Evolutionary conservation across 768 basidiomycete genomes (phyloP).

Genomic region (Lactarius hatsudake): DNA sequence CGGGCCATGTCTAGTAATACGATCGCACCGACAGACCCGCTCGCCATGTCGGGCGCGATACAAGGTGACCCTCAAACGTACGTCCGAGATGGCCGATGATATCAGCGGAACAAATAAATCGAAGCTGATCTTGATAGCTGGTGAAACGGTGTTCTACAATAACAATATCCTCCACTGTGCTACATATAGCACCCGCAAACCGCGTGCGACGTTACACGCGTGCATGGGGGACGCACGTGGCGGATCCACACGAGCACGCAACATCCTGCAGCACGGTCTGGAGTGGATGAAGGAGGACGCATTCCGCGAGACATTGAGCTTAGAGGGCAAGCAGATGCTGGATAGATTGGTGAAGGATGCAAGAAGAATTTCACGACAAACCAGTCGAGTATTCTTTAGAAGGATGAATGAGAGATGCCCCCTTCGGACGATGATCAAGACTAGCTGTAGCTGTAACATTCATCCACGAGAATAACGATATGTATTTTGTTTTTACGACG

Average conservation of each 20-base stretch:
- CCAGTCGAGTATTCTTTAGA: conserved; percentile 53
- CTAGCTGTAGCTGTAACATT: not conserved
- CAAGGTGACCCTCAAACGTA: conserved; percentile 53
- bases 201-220: conserved; percentile 68
- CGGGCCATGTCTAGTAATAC: conserved; percentile 50
- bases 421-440: not conserved
- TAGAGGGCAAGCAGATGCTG: conserved; percentile 52
- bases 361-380: conserved; percentile 39
- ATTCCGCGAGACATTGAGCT: conserved; percentile 48
- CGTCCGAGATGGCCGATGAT: conserved; percentile 26
- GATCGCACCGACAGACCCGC: conserved; percentile 53
- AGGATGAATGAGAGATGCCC: conserved; percentile 19
- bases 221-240: conserved; percentile 62
- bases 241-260: conserved; percentile 61
- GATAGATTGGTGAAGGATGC: conserved; percentile 54
- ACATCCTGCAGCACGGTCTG: conserved; percentile 73
- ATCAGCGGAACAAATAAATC: not conserved
- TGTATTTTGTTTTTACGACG: conserved; percentile 18
- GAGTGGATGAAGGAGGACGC: conserved; percentile 59
- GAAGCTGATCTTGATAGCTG: conserved; percentile 40
- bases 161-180: conserved; percentile 77
- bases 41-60: conserved; percentile 69
- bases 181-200: conserved; percentile 48
- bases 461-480: conserved; percentile 21
- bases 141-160: conserved; percentile 79